Conservation (phyloP, 2,329 filamentous ascomycete species). For the Biscogniauxia sp. region DNA sequence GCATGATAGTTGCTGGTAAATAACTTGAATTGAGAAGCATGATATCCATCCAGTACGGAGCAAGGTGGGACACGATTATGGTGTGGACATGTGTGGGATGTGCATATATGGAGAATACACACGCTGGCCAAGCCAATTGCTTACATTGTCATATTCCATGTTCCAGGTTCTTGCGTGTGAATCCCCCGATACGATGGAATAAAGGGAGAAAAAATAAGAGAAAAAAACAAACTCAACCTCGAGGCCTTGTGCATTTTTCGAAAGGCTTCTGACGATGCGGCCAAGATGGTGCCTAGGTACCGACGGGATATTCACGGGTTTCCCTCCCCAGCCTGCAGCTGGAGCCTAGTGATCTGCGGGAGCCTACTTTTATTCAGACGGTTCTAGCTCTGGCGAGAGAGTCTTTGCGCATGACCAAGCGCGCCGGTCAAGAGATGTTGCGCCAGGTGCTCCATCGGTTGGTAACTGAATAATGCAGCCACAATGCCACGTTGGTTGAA, state of each 20-base stretch:
- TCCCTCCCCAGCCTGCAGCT: slow-evolving; percentile 2
- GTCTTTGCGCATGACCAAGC: neutral
- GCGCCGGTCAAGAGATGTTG: neutral
- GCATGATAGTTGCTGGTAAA: slow-evolving; percentile 3
- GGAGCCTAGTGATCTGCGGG: slow-evolving; percentile 16
- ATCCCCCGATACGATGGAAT: neutral
- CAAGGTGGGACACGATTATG: neutral
- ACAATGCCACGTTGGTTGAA: neutral
- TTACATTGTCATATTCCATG: no score
- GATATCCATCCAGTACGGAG: neutral
- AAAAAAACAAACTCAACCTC: neutral
- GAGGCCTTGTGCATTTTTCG: neutral
- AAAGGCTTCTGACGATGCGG: slow-evolving; percentile 1
- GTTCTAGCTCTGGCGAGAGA: neutral
- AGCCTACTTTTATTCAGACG: slow-evolving; percentile 14
- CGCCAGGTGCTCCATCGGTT: neutral
- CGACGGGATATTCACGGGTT: slow-evolving; percentile 1
- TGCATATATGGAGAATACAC: neutral
- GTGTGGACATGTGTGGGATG: no score
- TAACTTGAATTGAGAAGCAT: neutral
- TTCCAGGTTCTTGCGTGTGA: neutral
- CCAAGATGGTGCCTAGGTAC: slow-evolving; percentile 14
- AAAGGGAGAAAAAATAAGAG: neutral
- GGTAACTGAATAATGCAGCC: neutral
- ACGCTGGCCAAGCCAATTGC: no score